phyloP scores from a whole-genome alignment of 1,284 basidiomycete species.

The Limonomyces culmigenus region DNA sequence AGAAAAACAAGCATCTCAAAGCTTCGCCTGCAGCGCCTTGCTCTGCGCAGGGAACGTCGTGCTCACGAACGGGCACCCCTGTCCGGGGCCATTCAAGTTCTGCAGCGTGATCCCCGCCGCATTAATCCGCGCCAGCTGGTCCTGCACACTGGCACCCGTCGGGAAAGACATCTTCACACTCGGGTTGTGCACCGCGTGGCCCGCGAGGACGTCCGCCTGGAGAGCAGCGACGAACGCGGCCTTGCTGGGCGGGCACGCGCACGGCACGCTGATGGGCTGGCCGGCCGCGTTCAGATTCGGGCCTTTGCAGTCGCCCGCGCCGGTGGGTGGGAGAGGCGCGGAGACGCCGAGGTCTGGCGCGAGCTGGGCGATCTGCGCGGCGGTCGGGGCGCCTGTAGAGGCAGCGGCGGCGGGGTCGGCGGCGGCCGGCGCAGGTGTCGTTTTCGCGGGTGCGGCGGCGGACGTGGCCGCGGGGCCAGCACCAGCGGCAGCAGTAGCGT shows the following conservation, averaged over 20 bases:
- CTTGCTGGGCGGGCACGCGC: conserved; percentile 20
- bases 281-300: conserved; percentile 14
- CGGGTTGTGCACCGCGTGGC: conserved; percentile 14
- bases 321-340: conserved; percentile 12
- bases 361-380: conserved; percentile 7
- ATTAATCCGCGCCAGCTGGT: conserved; percentile 12
- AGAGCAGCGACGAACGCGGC: conserved; percentile 16
- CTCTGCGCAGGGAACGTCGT: conserved; percentile 8
- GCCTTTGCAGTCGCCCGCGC: conserved; percentile 19
- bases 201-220: conserved; percentile 14
- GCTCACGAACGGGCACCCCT: conserved; percentile 15
- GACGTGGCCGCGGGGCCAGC: background rate
- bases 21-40: too few relatives aligned
- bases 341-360: conserved; percentile 12
- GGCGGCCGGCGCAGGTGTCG: conserved; percentile 3
- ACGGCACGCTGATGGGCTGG: conserved; percentile 20
- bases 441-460: background rate
- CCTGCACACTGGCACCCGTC: conserved; percentile 10
- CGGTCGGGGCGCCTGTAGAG: background rate
- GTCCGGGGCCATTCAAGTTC: conserved; percentile 16
- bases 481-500: background rate
- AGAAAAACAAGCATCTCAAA: too few relatives aligned
- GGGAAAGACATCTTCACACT: conserved; percentile 12
- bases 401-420: conserved; percentile 2
- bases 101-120: conserved; percentile 15